A percentile compares a stretch with the other conserved stretches of the same genome.
phyloP scores from a whole-genome alignment of 208 protist genomes.

The Leishmania mexicana region DNA sequence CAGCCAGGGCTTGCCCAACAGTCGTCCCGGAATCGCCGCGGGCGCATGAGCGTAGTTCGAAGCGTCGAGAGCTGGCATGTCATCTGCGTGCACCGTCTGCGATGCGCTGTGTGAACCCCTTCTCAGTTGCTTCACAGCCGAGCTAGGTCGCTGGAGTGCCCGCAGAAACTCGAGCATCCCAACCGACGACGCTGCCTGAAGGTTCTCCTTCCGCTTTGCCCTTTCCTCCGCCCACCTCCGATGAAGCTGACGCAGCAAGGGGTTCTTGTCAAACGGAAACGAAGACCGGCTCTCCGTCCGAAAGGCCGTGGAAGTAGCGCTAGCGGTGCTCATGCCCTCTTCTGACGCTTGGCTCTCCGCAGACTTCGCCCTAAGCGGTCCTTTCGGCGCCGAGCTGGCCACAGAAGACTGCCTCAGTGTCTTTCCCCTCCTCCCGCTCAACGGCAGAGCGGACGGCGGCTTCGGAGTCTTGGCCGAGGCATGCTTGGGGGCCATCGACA shows the following conservation, averaged over 20 bases:
- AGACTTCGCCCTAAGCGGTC: background rate
- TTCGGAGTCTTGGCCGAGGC: background rate
- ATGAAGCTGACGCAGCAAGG: constrained; percentile 5
- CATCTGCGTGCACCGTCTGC: background rate
- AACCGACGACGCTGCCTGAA: constrained; percentile 9
- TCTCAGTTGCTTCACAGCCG: background rate
- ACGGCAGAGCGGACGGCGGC: constrained; percentile 1
- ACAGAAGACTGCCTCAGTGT: background rate
- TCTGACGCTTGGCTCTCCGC: constrained; percentile 4
- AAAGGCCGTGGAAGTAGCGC: background rate
- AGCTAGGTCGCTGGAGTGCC: background rate
- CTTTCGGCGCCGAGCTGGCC: background rate
- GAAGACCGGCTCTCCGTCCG: background rate
- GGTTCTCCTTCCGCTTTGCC: background rate
- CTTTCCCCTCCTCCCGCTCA: background rate
- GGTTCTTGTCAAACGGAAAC: background rate
- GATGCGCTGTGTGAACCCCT: no score
- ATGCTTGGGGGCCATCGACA: background rate
- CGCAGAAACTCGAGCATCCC: constrained; percentile 26
- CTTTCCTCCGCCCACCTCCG: constrained; percentile 18
- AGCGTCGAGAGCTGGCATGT: background rate
- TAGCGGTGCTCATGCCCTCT: background rate
- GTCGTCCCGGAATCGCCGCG: constrained; percentile 1
- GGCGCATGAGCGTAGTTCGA: background rate
- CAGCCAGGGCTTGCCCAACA: constrained; percentile 29